Evolutionary conservation across 768 basidiomycete species (phyloP), one percentile per base, ranked within the genome.

Genomic region (Lyophyllum shimeji): DNA sequence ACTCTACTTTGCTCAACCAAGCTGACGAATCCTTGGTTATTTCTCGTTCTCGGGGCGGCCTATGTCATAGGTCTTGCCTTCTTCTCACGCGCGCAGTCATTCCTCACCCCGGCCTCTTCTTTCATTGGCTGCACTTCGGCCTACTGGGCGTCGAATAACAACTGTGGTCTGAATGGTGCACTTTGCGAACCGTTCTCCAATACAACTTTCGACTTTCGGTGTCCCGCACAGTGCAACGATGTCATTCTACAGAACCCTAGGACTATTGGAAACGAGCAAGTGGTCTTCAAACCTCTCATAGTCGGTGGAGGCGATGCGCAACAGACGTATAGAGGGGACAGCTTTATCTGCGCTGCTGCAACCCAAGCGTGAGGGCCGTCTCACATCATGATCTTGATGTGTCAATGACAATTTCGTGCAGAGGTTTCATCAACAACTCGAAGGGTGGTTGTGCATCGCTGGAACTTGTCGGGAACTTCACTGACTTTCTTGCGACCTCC

Each of bases 301-400:
- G 87, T 95, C 1, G 93, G 93, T n/a, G 93, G 93, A 17, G 90
- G 92, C 2, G 91, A 93, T 70, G 58, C 58, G 0, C 76, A 84
- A 46, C 65, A 67, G 39, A 93, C 91, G 3, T 95, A 94, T 64
- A 80, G 93, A 64, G 90, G 85, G 1, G 93, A 95, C 67, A 85
- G 80, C 53, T 95, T 94, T 67, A 82, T 94, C 34, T 95, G 93
- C 67, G 84, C 90, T 40, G 85, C 93, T 40, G 93, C 90, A 39
- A 76, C 86, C 39, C 92, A 94, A 74, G 83, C 85, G 86, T 93
- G 67, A 69, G 82, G 79, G 53, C 37, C 52, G 31, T 39, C 15
- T 44, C 27, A 50, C 27, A 45, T 56, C 18, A 54, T 27, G 59
- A 31, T 7, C 25, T 46, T 58, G 45, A 31, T 53, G 44, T 20